Percentiles rank a stretch among this genome's conserved stretches.
These are phyloP conservation scores for Alectoria sarmentosa DNA, from an alignment of 495 filamentous ascomycete species.

Conservation along the genomic window DNA sequence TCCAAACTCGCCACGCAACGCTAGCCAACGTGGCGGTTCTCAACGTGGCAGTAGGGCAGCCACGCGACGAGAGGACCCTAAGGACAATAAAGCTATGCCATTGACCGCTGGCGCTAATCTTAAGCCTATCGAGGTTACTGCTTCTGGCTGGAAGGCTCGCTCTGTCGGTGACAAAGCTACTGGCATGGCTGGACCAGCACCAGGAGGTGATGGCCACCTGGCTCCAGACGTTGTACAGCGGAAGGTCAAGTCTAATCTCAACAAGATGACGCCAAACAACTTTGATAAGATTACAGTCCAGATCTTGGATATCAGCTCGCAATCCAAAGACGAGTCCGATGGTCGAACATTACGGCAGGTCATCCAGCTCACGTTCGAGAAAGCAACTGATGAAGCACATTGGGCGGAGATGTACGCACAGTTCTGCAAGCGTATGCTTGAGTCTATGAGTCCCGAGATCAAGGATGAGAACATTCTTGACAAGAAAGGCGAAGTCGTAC, in stretches of 20 bases:
- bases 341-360: conserved; percentile 93
- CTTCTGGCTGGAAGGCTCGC: conserved; percentile 83
- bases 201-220: conserved; percentile 54
- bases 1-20: conserved; percentile 48
- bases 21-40: conserved; percentile 45
- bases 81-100: conserved; percentile 72
- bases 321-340: conserved; percentile 93
- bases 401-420: conserved; percentile 99
- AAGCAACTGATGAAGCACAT: conserved; percentile 96
- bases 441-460: conserved; percentile 91
- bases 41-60: conserved; percentile 54
- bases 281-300: conserved; percentile 94
- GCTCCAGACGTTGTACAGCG: conserved; percentile 91
- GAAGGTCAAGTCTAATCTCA: conserved; percentile 95
- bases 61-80: conserved; percentile 37
- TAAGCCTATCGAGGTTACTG: conserved; percentile 64
- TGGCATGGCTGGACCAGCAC: conserved; percentile 45
- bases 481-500: conserved; percentile 76
- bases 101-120: conserved; percentile 74
- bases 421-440: conserved; percentile 96
- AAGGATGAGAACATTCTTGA: conserved; percentile 89
- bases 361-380: conserved; percentile 98
- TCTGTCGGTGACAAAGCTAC: conserved; percentile 49
- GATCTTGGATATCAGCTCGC: conserved; percentile 84
- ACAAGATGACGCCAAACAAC: conserved; percentile 99